A percentile compares a stretch with the other conserved stretches of the same genome.
phyloP scores from a whole-genome alignment of 2,329 filamentous ascomycete genomes.

The Neodidymelliopsis sp. region DNA sequence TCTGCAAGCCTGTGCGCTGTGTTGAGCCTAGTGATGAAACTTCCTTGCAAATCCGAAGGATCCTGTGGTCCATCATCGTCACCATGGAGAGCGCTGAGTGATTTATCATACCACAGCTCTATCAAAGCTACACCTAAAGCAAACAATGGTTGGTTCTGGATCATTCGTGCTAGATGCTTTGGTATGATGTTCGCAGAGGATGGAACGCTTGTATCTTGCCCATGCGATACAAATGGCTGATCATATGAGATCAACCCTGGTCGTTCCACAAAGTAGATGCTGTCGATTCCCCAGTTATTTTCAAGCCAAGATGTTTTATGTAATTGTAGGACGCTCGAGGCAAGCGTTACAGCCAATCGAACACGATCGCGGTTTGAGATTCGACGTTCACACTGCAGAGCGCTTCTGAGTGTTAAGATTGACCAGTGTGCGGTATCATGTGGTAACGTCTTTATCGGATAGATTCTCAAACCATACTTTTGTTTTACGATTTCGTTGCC shows the following conservation, averaged over 20 bases:
- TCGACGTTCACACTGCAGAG: neutral
- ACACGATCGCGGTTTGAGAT: constrained; percentile 22
- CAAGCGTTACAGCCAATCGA: constrained; percentile 28
- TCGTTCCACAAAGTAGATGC: constrained; percentile 32
- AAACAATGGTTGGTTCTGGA: constrained; percentile 44
- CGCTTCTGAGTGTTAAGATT: neutral
- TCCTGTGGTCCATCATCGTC: constrained; percentile 18
- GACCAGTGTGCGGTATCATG: constrained; percentile 3
- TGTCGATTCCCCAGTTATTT: constrained; percentile 31
- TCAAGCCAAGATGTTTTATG: constrained; percentile 36
- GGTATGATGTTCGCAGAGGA: neutral
- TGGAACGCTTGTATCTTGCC: neutral
- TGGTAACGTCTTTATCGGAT: too few species aligned
- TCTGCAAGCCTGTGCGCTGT: constrained; percentile 28
- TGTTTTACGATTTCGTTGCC: constrained; percentile 1
- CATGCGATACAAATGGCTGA: constrained; percentile 1
- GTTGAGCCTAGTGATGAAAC: neutral
- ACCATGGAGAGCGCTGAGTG: constrained; percentile 29
- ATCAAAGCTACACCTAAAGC: constrained; percentile 45
- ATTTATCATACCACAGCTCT: constrained; percentile 43
- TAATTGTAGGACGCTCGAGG: constrained; percentile 32
- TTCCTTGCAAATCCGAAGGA: neutral
- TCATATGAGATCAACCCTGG: constrained; percentile 20
- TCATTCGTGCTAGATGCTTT: constrained; percentile 30
- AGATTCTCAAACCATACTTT: neutral